phyloP scores from a whole-genome alignment of 345 rosid genomes.

The Salix caprea region DNA sequence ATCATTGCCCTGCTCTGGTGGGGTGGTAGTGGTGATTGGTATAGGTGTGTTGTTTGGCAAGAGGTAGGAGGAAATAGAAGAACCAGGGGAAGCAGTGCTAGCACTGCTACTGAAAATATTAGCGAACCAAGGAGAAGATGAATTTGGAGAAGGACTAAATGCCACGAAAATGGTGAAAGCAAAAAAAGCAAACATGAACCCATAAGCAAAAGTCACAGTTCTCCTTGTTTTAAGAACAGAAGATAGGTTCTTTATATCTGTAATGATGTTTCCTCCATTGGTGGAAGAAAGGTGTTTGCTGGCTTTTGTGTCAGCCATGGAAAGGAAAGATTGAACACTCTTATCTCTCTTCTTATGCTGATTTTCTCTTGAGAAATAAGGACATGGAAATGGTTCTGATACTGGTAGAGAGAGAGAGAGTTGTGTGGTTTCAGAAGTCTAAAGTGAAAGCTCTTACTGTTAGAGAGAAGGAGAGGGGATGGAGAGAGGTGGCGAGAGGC shows the following conservation, averaged over 20 bases:
- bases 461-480: not conserved
- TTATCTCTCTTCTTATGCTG: not conserved
- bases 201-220: slow-evolving; percentile 54
- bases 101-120: slow-evolving; percentile 34
- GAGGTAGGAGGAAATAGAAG: slow-evolving; percentile 48
- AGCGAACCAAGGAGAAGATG: slow-evolving; percentile 50
- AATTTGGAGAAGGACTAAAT: slow-evolving; percentile 55
- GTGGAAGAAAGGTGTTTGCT: slow-evolving; percentile 38
- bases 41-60: slow-evolving; percentile 38
- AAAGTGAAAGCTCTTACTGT: not conserved
- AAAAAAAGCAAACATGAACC: slow-evolving; percentile 58
- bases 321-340: not conserved
- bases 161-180: slow-evolving; percentile 63
- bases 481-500: not conserved
- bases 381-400: too few species aligned
- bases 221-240: slow-evolving; percentile 46
- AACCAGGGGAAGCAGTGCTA: slow-evolving; percentile 14
- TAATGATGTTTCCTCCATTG: slow-evolving; percentile 31
- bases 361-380: not conserved
- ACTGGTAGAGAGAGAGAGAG: not conserved
- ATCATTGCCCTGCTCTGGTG: slow-evolving; percentile 4
- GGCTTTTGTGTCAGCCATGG: slow-evolving; percentile 51
- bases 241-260: slow-evolving; percentile 46
- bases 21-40: not conserved
- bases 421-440: not conserved